These are phyloP conservation scores for Aegle marmelos DNA, from an alignment of 345 rosid genomes.

Conservation along the genomic window DNA sequence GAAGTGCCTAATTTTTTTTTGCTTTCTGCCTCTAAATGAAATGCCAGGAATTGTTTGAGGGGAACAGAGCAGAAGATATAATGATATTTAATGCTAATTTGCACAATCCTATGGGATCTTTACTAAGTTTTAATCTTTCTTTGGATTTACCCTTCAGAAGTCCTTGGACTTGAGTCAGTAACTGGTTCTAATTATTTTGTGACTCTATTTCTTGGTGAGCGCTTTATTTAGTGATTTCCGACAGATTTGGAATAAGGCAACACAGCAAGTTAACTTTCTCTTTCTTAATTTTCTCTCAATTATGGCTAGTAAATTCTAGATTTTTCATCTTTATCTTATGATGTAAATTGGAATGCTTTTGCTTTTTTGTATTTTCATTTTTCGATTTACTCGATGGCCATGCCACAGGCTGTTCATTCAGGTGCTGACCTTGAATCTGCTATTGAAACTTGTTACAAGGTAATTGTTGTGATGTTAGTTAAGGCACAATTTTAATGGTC, in stretches of 20 bases:
- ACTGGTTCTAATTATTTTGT: not conserved
- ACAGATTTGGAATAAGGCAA: not conserved
- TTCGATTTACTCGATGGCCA: not conserved
- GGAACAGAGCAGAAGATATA: not conserved
- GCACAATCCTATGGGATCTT: not conserved
- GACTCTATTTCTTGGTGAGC: not conserved
- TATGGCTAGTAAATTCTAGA: not conserved
- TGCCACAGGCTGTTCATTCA: constrained; percentile 38
- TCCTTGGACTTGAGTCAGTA: not conserved
- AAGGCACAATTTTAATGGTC: constrained; percentile 3
- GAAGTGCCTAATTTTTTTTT: not conserved
- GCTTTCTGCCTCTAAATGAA: not conserved
- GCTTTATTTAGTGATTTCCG: not conserved
- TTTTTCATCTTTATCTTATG: not conserved
- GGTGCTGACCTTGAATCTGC: constrained; percentile 48
- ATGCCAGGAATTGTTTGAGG: not conserved
- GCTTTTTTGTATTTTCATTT: not conserved
- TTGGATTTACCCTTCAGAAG: not conserved
- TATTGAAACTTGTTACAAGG: constrained; percentile 35
- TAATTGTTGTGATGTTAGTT: constrained; percentile 6
- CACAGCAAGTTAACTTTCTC: not conserved
- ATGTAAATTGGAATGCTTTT: not conserved
- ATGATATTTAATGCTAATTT: not conserved
- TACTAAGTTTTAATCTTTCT: not conserved
- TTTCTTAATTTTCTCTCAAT: not conserved